These are phyloP conservation scores for Nowakowskiella sp. DNA, from an alignment of 192 early-diverging fungal species.

Conservation along the genomic window DNA sequence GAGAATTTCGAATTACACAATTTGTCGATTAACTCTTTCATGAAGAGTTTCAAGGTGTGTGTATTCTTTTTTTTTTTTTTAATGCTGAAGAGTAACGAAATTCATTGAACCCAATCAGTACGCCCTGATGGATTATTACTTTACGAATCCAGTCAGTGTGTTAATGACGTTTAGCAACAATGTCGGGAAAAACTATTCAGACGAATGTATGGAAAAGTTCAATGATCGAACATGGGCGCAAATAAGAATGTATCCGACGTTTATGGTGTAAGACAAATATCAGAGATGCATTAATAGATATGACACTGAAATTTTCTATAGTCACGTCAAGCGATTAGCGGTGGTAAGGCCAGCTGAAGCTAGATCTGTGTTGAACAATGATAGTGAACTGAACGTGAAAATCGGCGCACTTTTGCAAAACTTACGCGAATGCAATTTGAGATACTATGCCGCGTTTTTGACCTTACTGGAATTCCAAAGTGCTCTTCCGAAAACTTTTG, in stretches of 20 bases:
- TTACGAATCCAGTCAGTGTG: constrained; percentile 73
- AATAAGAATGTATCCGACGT: too few species aligned
- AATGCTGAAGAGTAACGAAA: background rate
- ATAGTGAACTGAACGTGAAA: constrained; percentile 43
- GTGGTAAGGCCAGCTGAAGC: constrained; percentile 31
- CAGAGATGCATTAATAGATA: too few species aligned
- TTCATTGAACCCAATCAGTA: constrained; percentile 39
- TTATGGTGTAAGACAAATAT: too few species aligned
- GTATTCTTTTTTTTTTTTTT: background rate
- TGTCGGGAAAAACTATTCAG: constrained; percentile 26
- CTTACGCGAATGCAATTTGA: constrained; percentile 46
- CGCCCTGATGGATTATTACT: constrained; percentile 79
- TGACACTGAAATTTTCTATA: constrained; percentile 55
- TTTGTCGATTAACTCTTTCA: constrained; percentile 70
- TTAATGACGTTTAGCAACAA: constrained; percentile 23
- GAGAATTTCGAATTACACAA: constrained; percentile 74
- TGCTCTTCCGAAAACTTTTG: constrained; percentile 33
- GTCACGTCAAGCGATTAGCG: constrained; percentile 36
- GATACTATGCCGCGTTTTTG: constrained; percentile 53
- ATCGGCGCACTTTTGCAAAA: constrained; percentile 40
- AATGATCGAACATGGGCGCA: too few species aligned
- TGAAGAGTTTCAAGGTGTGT: constrained; percentile 58
- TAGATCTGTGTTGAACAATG: constrained; percentile 46
- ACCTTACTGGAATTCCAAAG: constrained; percentile 52
- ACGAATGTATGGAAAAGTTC: too few species aligned